phyloP scores from a whole-genome alignment of 371 early-diverging fungal genomes.

The Zychaea mexicana region DNA sequence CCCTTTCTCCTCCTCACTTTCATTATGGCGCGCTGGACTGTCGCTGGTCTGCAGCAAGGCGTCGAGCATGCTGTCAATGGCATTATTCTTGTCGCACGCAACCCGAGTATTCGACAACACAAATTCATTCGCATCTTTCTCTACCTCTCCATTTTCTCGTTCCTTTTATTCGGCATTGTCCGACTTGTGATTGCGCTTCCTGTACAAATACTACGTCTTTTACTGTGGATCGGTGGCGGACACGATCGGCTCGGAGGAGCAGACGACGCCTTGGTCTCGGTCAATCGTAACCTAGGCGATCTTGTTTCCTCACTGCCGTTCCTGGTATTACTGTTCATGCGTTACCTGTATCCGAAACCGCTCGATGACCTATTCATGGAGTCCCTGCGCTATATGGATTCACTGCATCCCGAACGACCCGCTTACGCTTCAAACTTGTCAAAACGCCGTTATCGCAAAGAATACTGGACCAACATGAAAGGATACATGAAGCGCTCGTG shows the following conservation, averaged over 20 bases:
- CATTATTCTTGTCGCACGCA: constrained; percentile 43
- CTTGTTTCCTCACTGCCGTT: constrained; percentile 53
- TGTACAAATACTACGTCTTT: constrained; percentile 33
- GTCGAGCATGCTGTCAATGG: constrained; percentile 53
- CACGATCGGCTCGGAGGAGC: constrained; percentile 20
- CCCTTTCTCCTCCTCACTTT: not conserved
- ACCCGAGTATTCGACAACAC: constrained; percentile 53
- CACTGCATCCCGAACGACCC: constrained; percentile 39
- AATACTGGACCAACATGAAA: constrained; percentile 59
- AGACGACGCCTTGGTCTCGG: constrained; percentile 22
- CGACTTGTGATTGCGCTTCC: constrained; percentile 32
- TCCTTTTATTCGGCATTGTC: constrained; percentile 36
- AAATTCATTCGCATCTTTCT: constrained; percentile 50
- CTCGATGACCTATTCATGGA: constrained; percentile 69
- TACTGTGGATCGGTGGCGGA: constrained; percentile 30
- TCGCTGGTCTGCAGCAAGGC: constrained; percentile 41
- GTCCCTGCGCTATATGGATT: constrained; percentile 51
- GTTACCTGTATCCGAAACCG: constrained; percentile 67
- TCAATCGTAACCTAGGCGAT: constrained; percentile 31
- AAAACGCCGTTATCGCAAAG: constrained; percentile 38
- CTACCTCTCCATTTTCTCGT: constrained; percentile 50
- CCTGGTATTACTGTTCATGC: constrained; percentile 57
- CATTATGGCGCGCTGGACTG: constrained; percentile 34
- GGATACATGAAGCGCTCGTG: constrained; percentile 49
- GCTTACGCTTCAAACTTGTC: constrained; percentile 49